Conservation (phyloP, 805 yeast genomes). For the Priceomyces haplophilus region DNA sequence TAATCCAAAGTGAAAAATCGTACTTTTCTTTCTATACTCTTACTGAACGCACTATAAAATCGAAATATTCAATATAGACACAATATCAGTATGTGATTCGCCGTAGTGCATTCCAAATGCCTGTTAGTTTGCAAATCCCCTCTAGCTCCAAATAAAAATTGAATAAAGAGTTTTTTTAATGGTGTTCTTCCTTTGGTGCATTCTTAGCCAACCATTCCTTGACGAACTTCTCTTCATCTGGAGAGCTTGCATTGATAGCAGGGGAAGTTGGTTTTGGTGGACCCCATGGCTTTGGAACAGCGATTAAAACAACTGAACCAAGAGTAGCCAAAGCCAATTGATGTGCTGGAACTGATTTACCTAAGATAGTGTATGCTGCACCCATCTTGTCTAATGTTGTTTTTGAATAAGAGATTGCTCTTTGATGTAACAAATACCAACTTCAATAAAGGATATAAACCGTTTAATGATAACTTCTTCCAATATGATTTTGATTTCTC, state of each 20-base stretch:
- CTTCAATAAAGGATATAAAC: neutral
- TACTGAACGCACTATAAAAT: neutral
- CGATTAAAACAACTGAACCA: conserved; percentile 60
- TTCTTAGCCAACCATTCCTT: conserved; percentile 59
- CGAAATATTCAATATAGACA: neutral
- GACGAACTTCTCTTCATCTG: conserved; percentile 89
- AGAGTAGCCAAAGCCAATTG: conserved; percentile 79
- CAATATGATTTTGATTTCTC: neutral
- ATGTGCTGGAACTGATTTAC: conserved; percentile 81
- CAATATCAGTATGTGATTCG: neutral
- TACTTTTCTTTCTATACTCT: conserved; percentile 1
- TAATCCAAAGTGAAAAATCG: too few relatives aligned
- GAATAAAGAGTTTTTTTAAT: conserved; percentile 11
- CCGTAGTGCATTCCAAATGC: neutral
- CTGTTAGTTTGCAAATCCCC: neutral
- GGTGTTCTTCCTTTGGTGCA: conserved; percentile 29
- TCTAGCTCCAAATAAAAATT: neutral
- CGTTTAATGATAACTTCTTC: neutral
- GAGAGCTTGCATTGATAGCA: conserved; percentile 68
- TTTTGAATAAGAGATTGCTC: neutral
- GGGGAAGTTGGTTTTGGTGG: conserved; percentile 61
- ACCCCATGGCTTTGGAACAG: conserved; percentile 73
- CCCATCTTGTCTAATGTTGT: conserved; percentile 53
- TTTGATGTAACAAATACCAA: neutral
- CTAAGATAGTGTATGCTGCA: conserved; percentile 79